Conservation (phyloP, 1,139 yeast species). For the Geotrichum reessii region DNA sequence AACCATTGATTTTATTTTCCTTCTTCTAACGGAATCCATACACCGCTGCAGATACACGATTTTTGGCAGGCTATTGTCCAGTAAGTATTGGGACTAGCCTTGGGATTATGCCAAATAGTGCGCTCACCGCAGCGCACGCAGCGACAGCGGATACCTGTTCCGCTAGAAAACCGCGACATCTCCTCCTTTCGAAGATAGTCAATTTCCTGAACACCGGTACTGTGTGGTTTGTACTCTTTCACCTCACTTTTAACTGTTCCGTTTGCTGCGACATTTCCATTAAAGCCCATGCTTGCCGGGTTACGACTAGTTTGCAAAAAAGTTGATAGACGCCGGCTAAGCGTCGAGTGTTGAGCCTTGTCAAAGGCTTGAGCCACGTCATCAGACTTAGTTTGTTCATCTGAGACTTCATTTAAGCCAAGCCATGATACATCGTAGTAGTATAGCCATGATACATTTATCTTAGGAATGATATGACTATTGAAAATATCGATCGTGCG, state of each 20-base stretch:
- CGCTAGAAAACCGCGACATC: constrained; percentile 26
- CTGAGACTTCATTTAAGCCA: constrained; percentile 40
- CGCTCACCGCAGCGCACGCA: constrained; percentile 68
- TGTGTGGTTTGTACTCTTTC: background rate
- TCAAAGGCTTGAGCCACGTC: background rate
- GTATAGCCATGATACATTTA: constrained; percentile 44
- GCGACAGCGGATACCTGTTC: constrained; percentile 35
- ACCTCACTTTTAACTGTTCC: background rate
- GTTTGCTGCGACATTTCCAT: background rate
- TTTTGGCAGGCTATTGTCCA: constrained; percentile 75
- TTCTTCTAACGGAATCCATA: constrained; percentile 17
- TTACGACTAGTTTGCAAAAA: background rate
- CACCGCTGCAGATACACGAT: constrained; percentile 73
- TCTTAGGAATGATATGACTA: constrained; percentile 28
- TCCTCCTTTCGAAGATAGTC: constrained; percentile 34
- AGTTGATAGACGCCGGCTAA: background rate
- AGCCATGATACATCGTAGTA: constrained; percentile 73
- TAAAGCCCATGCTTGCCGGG: background rate
- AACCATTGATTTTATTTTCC: background rate
- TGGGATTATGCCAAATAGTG: constrained; percentile 41
- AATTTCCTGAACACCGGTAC: constrained; percentile 19
- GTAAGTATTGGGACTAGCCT: constrained; percentile 39
- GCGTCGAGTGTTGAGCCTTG: constrained; percentile 14
- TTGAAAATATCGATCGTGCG: constrained; percentile 35
- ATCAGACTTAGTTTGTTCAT: constrained; percentile 14